phyloP scores from a whole-genome alignment of 768 basidiomycete species.

The Neoboletus subvelutipes region DNA sequence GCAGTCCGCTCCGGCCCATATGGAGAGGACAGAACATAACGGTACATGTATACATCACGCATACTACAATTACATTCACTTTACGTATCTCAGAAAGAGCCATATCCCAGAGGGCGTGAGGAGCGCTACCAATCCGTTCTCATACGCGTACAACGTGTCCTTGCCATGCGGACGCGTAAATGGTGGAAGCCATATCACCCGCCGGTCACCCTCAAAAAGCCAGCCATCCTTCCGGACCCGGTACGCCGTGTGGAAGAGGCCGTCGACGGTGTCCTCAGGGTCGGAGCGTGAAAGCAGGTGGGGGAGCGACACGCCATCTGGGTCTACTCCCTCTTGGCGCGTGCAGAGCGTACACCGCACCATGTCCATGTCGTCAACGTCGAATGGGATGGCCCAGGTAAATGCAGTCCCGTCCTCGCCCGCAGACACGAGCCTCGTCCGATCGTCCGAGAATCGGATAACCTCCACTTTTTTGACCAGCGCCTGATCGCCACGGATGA shows the following conservation, averaged over 20 bases:
- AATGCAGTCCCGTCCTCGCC: slow-evolving; percentile 11
- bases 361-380: neutral
- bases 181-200: neutral
- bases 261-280: slow-evolving; percentile 4
- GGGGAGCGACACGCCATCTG: neutral
- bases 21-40: too few species aligned
- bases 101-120: neutral
- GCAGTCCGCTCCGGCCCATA: too few species aligned
- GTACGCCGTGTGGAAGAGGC: slow-evolving; percentile 2
- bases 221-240: slow-evolving; percentile 14
- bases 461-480: slow-evolving; percentile 4
- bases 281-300: slow-evolving; percentile 6
- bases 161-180: neutral
- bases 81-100: neutral
- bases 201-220: neutral
- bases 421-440: slow-evolving; percentile 3
- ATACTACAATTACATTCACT: neutral
- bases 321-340: neutral
- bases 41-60: too few species aligned
- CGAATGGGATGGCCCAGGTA: slow-evolving; percentile 8
- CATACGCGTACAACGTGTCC: neutral
- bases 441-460: slow-evolving; percentile 12
- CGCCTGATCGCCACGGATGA: slow-evolving; percentile 4
- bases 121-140: neutral
- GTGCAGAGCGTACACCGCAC: neutral